Evolutionary conservation across 176 grass and related monocot genomes (phyloP).

Genomic region (Ensete glaucum): DNA sequence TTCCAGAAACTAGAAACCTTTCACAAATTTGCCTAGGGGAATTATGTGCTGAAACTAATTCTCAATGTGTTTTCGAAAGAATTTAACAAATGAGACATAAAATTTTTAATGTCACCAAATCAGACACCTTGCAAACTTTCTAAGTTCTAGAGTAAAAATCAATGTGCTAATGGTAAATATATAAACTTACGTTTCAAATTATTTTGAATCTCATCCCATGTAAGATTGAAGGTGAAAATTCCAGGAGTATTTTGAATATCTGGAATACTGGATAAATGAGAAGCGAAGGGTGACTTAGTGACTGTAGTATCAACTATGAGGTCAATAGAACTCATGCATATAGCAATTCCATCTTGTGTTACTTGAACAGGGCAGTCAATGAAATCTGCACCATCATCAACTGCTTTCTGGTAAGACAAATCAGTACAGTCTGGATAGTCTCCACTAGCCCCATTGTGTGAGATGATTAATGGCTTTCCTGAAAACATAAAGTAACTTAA

Average conservation of each 20-base stretch:
- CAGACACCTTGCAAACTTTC: no score
- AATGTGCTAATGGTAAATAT: not conserved
- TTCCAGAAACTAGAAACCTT: no score
- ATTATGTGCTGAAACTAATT: no score
- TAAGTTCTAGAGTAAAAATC: not conserved
- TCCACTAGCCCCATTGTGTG: constrained; percentile 84
- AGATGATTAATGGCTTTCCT: constrained; percentile 59
- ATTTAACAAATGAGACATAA: not conserved
- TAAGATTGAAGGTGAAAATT: constrained; percentile 84
- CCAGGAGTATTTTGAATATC: constrained; percentile 27
- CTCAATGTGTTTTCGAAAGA: no score
- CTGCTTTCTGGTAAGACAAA: constrained; percentile 73
- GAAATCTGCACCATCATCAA: constrained; percentile 58
- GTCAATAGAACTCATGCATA: constrained; percentile 85
- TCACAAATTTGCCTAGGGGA: no score
- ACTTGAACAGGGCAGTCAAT: constrained; percentile 83
- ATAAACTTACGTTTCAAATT: constrained; percentile 53
- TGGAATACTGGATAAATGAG: constrained; percentile 20
- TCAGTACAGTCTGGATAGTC: constrained; percentile 80
- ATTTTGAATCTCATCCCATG: constrained; percentile 47
- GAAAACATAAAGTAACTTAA: constrained; percentile 18
- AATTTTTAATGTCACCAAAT: not conserved
- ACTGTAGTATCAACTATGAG: constrained; percentile 50
- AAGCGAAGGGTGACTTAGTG: constrained; percentile 27
- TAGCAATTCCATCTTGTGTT: constrained; percentile 39